Base-by-base conservation (phyloP, 2,329 filamentous ascomycete species). In the Zasmidium cellare region DNA sequence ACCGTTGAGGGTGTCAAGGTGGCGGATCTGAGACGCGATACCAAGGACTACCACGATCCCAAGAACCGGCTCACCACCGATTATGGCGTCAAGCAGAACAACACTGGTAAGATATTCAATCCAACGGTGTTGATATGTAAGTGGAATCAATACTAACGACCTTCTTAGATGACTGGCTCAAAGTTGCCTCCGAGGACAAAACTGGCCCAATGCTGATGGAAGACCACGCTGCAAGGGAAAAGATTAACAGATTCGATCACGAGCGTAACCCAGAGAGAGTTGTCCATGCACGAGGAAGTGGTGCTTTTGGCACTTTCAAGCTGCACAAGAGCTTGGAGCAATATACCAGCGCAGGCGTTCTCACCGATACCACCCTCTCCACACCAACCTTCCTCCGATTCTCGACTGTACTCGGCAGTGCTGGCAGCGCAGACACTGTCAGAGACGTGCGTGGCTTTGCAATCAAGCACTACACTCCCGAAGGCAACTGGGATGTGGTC, bases 401-500 rank as follows among this genome's bases (percentile, higher is more conserved):
- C 72, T 93, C 89, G 0, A 93, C 90, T 1, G 89, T 92, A 9
- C 84, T 86, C 19, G 0, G 90, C 91, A 90, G 85, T 69, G 82
- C 86, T 31, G 90, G 90, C 12, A 90, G 87, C 52, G 88, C 89
- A 5, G 90, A 94, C 70, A 92, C 89, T 0, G 90, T 92, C 1
- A 84, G 90, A n/a, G 90, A 94, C 77, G 88, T 92, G 1, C 84
- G 89, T 38, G 90, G 90, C 1, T 94, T 93, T 62, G 89, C 90
- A 0, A 75, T 90, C 61, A 91, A 90, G 73, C 86, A 90, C 67
- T 92, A 92, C 70, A 92, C 89, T 0, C 77, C 88, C 0, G 89
- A 92, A 55, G 89, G 89, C 3, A 91, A 90, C 65, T 90, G 87
- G 85, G 88, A 91, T 35, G 66, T 72, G 3, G 69, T 72, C 16